These are phyloP conservation scores for Rhizophagus sp. DNA, from an alignment of 192 early-diverging fungal genomes.

Conservation along the genomic window DNA sequence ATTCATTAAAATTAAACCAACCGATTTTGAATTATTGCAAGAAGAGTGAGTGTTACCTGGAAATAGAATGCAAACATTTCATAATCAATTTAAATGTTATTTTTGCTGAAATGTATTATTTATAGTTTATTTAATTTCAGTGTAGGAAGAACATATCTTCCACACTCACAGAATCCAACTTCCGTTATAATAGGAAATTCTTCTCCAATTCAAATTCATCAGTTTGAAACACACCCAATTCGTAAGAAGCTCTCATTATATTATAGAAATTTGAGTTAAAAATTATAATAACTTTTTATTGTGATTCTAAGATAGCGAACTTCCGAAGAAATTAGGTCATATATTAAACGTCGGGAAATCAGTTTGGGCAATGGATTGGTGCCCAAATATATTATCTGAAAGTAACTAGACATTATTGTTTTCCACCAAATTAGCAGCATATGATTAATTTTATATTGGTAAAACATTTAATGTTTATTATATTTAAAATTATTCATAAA, in stretches of 20 bases:
- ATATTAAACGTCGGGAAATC: slow-evolving; percentile 41
- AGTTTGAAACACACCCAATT: slow-evolving; percentile 13
- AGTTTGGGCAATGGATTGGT: slow-evolving; percentile 43
- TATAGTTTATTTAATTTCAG: background rate
- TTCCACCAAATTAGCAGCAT: background rate
- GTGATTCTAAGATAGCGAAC: background rate
- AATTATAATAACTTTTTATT: background rate
- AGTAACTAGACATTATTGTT: background rate
- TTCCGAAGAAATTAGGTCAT: slow-evolving; percentile 22
- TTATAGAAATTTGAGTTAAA: background rate
- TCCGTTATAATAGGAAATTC: slow-evolving; percentile 5
- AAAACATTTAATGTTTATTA: too few species aligned
- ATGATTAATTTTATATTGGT: too few species aligned
- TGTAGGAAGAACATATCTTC: slow-evolving; percentile 13
- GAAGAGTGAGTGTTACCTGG: background rate
- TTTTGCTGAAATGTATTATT: background rate
- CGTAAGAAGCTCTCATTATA: background rate
- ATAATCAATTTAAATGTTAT: background rate
- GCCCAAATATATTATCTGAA: slow-evolving; percentile 28
- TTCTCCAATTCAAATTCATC: slow-evolving; percentile 1
- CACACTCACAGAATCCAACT: slow-evolving; percentile 8
- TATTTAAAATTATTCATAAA: background rate
- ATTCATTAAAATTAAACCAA: slow-evolving; percentile 18
- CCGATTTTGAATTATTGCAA: slow-evolving; percentile 8
- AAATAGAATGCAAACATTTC: background rate